Base-by-base conservation (phyloP, 345 rosid species). In the Geranium brycei region DNA sequence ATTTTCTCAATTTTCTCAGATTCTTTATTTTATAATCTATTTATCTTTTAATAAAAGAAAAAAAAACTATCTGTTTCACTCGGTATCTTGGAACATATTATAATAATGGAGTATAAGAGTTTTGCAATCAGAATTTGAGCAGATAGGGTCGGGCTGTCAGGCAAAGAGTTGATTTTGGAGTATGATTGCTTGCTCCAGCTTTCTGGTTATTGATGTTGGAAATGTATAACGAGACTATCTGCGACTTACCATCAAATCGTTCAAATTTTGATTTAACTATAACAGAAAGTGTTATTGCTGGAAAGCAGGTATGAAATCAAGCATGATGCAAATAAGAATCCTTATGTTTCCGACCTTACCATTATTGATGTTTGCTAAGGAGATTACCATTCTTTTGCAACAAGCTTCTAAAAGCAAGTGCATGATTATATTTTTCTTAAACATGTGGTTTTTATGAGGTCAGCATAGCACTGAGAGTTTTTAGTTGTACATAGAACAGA, bases 221-320 rank as follows among this genome's bases (percentile, higher is more conserved):
- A 72, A 93, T 93, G 8, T 93, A 93, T 81, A 93, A 93, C 14
- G 99, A 93, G 67, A 78, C 90, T 61, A 78, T 93, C 38, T 88
- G 92, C 5, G 99, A 93, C 70, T 74, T 93, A 77, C 73, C 82
- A 19, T 59, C 82, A 31, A 85, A 70, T 67, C 73, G 80, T 68
- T 65, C 78, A 7, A 73, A 71, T 63, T 59, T 58, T 19, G 84
- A 86, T 41, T 65, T 75, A 60, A 62, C 17, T 3, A 78, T 82
- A 35, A 31, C 67, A 57, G 97, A 87, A 18, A 83, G 67, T 68
- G 78, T 71, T 63, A 82, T 72, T 63, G 71, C 85, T 32, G 91
- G 85, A 68, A 93, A 81, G 73, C 97, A 88, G 60, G n/a, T 93
- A 81, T 68, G 72, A 88, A 11, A 88, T 93, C 17, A 88, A 86